phyloP scores from a whole-genome alignment of 2,329 filamentous ascomycete species.

The Chaetomium sp. region DNA sequence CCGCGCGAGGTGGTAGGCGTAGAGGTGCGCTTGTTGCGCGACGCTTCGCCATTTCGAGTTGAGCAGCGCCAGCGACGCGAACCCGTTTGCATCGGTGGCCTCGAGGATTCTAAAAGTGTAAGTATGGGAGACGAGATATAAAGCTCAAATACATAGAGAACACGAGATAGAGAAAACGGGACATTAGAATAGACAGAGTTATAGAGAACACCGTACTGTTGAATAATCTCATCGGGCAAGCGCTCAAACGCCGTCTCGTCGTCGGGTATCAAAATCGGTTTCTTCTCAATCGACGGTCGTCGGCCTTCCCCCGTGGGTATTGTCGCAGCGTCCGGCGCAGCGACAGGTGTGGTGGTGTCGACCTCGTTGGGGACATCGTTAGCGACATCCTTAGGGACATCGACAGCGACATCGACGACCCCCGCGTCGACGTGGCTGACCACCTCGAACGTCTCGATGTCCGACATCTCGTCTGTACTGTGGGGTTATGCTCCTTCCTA shows the following conservation, averaged over 20 bases:
- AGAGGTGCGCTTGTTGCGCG: constrained; percentile 58
- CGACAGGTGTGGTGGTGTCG: too few relatives aligned
- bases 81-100: constrained; percentile 54
- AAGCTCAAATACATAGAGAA: constrained; percentile 1
- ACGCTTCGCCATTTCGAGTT: constrained; percentile 60
- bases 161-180: constrained; percentile 6
- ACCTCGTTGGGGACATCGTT: neutral
- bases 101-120: constrained; percentile 48
- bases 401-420: constrained; percentile 14
- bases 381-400: constrained; percentile 9
- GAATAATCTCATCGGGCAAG: constrained; percentile 62
- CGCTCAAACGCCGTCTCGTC: constrained; percentile 42
- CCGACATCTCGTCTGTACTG: too few relatives aligned
- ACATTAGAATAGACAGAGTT: constrained; percentile 24
- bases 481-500: too few relatives aligned
- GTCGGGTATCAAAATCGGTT: constrained; percentile 26
- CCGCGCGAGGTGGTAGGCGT: constrained; percentile 54
- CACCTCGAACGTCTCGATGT: too few relatives aligned
- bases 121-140: constrained; percentile 6
- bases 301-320: constrained; percentile 8
- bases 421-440: neutral
- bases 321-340: too few relatives aligned
- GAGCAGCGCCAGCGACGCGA: constrained; percentile 59
- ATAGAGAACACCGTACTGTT: constrained; percentile 43
- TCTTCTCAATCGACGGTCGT: constrained; percentile 32